A percentile compares a stretch with the other conserved stretches of the same genome.
Evolutionary conservation across 2,329 filamentous ascomycete genomes (phyloP).

Genomic region (Penicillium sp.): DNA sequence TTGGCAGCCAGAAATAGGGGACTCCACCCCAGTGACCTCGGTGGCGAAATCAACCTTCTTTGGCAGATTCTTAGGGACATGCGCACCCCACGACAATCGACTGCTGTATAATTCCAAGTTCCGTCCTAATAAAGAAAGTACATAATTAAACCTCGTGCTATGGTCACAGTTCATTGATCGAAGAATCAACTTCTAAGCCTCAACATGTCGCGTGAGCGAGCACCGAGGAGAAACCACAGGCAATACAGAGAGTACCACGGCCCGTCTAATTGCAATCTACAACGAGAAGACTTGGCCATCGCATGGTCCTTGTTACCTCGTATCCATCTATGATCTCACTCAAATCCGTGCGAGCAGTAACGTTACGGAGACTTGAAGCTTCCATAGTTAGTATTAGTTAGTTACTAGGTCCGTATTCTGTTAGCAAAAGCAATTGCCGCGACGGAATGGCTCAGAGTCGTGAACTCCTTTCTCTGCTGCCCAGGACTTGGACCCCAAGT

Average conservation of each 20-base stretch:
- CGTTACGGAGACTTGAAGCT: too few relatives aligned
- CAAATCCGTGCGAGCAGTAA: not conserved
- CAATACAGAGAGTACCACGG: too few relatives aligned
- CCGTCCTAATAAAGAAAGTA: not conserved
- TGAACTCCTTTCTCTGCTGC: not conserved
- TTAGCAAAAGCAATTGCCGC: not conserved
- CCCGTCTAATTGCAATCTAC: not conserved
- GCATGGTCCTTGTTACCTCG: not conserved
- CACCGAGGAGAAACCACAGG: not conserved
- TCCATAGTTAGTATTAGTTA: too few relatives aligned
- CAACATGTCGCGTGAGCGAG: not conserved
- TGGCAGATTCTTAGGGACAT: too few relatives aligned
- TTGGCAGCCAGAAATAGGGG: constrained; percentile 3
- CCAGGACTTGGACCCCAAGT: constrained; percentile 6
- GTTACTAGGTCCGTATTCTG: too few relatives aligned
- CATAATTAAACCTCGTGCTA: not conserved
- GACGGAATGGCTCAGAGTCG: not conserved
- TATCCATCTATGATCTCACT: too few relatives aligned
- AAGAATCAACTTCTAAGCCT: too few relatives aligned
- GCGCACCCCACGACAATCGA: too few relatives aligned
- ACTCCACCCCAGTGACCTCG: not conserved
- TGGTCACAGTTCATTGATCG: too few relatives aligned
- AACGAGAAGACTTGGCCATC: not conserved
- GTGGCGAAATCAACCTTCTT: not conserved
- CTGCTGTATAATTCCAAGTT: not conserved